phyloP scores from a whole-genome alignment of 139 green algal species.

The Micromonas pusilla region DNA sequence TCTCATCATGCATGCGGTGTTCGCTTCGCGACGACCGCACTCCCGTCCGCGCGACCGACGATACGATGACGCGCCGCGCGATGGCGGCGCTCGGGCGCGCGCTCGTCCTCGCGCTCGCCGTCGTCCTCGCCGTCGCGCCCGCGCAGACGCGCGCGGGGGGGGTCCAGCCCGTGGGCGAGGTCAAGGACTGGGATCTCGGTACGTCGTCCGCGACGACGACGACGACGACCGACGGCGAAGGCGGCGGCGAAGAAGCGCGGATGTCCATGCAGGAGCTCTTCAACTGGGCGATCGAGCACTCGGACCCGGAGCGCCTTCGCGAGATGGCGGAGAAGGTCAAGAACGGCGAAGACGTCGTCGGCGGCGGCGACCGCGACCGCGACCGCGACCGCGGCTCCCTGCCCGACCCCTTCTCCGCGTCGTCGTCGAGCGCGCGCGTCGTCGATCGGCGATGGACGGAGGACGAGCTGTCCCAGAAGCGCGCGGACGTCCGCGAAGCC shows the following conservation, averaged over 20 bases:
- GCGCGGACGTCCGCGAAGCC: constrained; percentile 7
- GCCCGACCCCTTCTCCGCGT: neutral
- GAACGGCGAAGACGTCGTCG: neutral
- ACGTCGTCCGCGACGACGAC: neutral
- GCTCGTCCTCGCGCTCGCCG: neutral
- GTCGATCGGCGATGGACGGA: neutral
- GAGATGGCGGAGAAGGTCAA: neutral
- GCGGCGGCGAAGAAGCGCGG: neutral
- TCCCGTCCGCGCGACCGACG: no score
- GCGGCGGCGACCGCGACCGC: neutral
- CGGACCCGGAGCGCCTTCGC: neutral
- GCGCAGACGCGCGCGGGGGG: neutral
- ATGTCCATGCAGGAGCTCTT: neutral
- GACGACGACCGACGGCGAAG: neutral
- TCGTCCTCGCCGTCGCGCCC: neutral
- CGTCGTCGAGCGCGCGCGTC: neutral
- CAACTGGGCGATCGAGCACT: constrained; percentile 18
- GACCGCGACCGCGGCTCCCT: no score
- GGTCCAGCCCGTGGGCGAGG: neutral
- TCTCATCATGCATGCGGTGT: no score
- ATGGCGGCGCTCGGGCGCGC: neutral
- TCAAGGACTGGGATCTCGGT: neutral
- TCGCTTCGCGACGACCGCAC: no score
- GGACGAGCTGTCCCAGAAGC: neutral
- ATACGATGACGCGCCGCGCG: no score